These are phyloP conservation scores for Rutidosis leptorrhynchoides DNA, from an alignment of 129 eudicot species.

Conservation along the genomic window DNA sequence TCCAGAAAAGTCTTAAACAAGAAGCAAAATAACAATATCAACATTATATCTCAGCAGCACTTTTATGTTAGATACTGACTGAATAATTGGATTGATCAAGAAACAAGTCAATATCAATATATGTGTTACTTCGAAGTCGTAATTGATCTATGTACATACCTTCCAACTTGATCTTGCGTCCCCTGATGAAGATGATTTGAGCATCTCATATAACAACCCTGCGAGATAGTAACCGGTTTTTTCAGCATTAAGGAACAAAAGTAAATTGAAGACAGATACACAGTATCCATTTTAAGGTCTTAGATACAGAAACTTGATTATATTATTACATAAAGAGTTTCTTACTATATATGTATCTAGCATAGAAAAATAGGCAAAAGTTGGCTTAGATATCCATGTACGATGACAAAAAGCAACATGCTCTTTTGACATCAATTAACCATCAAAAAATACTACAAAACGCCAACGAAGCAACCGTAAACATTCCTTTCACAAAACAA, in stretches of 20 bases:
- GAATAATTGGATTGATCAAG: slow-evolving; percentile 4
- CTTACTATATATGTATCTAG: too few relatives aligned
- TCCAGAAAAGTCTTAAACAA: slow-evolving; percentile 15
- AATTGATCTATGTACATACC: slow-evolving; percentile 35
- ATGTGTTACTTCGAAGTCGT: background rate
- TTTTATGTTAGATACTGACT: background rate
- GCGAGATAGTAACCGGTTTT: slow-evolving; percentile 16
- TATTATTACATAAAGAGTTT: too few relatives aligned
- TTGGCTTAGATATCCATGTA: background rate
- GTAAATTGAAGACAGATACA: background rate
- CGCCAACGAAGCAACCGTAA: slow-evolving; percentile 6
- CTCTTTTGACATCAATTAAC: background rate
- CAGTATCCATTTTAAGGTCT: too few relatives aligned
- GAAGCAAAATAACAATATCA: slow-evolving; percentile 7
- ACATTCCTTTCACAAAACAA: background rate
- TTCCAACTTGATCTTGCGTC: slow-evolving; percentile 82
- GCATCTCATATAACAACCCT: slow-evolving; percentile 88
- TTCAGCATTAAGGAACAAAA: slow-evolving; percentile 14
- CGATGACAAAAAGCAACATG: background rate
- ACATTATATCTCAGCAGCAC: slow-evolving; percentile 4
- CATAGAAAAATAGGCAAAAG: slow-evolving; percentile 4
- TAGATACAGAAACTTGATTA: too few relatives aligned
- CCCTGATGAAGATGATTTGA: slow-evolving; percentile 54
- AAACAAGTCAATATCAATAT: background rate
- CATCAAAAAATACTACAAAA: background rate